These are phyloP conservation scores for Adenanthera pavonina DNA, from an alignment of 306 rosid species.

Conservation along the genomic window DNA sequence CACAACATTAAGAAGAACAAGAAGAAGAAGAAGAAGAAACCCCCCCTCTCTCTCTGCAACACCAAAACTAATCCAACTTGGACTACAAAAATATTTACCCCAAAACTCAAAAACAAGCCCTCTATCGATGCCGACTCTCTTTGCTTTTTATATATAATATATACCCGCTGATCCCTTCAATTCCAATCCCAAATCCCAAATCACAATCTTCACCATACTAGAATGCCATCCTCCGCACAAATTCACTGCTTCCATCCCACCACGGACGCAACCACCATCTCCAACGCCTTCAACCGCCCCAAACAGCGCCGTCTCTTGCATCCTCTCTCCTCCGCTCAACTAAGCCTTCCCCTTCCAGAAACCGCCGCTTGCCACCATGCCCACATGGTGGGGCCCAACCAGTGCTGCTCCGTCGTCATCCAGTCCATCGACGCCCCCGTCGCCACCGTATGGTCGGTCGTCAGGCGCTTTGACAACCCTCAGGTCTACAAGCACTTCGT, in stretches of 20 bases:
- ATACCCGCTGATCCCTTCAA: not conserved
- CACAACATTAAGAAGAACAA: not conserved
- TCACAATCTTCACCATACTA: not conserved
- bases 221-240: conserved; percentile 54
- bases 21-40: not conserved
- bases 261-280: conserved; percentile 41
- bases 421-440: conserved; percentile 53
- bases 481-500: conserved; percentile 63
- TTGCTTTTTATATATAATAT: conserved; percentile 21
- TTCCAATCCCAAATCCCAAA: not conserved
- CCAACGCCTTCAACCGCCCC: conserved; percentile 45
- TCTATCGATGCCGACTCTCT: not conserved
- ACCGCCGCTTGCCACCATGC: conserved; percentile 40
- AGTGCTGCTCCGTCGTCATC: conserved; percentile 58
- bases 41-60: not conserved
- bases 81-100: conserved; percentile 45
- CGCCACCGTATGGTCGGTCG: conserved; percentile 58
- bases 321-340: conserved; percentile 13
- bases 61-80: conserved; percentile 51
- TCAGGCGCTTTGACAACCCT: conserved; percentile 65
- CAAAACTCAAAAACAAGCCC: not conserved
- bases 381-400: conserved; percentile 47
- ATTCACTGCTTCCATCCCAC: conserved; percentile 43
- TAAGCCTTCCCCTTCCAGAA: not conserved
- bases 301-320: conserved; percentile 35